Conservation (phyloP, 1,284 basidiomycete species). For the Fistulinella cinereoalba region DNA sequence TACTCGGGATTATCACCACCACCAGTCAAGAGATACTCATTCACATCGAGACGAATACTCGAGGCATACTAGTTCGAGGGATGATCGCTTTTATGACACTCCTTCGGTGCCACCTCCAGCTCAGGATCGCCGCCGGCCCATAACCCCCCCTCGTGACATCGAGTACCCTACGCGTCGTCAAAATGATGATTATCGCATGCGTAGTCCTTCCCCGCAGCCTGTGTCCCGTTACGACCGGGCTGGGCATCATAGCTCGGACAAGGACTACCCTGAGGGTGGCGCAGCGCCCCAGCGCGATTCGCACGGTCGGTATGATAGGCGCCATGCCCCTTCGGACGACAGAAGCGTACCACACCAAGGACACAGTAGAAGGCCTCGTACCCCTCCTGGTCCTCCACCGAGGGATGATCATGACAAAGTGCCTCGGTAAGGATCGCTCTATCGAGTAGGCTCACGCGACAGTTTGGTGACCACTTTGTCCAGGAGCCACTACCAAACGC, state of each 20-base stretch:
- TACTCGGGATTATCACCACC: constrained; percentile 46
- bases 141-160: constrained; percentile 61
- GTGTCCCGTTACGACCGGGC: constrained; percentile 44
- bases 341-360: constrained; percentile 27
- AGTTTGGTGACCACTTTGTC: constrained; percentile 2
- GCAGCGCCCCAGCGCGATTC: constrained; percentile 46
- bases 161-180: constrained; percentile 61
- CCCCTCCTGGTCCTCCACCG: constrained; percentile 43
- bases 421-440: constrained; percentile 51
- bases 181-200: constrained; percentile 61
- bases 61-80: constrained; percentile 43
- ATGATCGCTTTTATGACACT: constrained; percentile 57
- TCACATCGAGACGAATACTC: constrained; percentile 47
- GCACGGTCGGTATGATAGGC: constrained; percentile 63
- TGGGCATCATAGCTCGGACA: constrained; percentile 39
- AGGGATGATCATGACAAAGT: constrained; percentile 51
- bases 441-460: too few species aligned
- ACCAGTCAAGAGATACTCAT: constrained; percentile 42
- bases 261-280: constrained; percentile 46
- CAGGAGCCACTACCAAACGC: constrained; percentile 46
- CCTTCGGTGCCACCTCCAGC: constrained; percentile 40
- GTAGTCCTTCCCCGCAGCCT: constrained; percentile 45
- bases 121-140: constrained; percentile 58
- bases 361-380: constrained; percentile 41
- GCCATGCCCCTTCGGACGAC: constrained; percentile 34